Evolutionary conservation across 805 yeast genomes (phyloP), one percentile per base, ranked within the genome.

Genomic region (Lachancea sp.): DNA sequence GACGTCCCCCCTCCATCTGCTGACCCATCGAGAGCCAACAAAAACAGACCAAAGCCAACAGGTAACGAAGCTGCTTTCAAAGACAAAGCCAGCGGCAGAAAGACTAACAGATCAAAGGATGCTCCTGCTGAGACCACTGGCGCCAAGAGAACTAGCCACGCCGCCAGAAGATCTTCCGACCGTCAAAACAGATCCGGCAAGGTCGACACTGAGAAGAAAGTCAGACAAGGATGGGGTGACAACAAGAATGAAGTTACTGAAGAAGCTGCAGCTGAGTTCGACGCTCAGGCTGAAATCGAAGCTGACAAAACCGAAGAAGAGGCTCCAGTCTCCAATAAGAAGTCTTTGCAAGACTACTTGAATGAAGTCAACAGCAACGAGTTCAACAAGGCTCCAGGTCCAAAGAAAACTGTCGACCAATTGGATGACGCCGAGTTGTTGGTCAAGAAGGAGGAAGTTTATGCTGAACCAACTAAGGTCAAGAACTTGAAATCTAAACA

Each of bases 21-120:
- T 50, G 82, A 80, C 72, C 80, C 86, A 64, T 68, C 85, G 55
- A 80, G 72, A 67, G 87, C 94, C 53, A 81, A 75, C 69, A 78
- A 81, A 67, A 71, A 69, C 71, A 76, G 76, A 68, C 72, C 80
- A 60, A 74, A 74, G 65, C 71, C 81, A 43, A 69, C 86, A 55
- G 95, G 92, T 67, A 88, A 86, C 74, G 95, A 87, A 61, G 95
- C 87, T 56, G 95, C 94, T 49, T 69, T 80, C 66, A 80, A 71
- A 67, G 78, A 70, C 75, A 80, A 77, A 72, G 62, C 68, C 62
- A 78, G 81, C 66, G 92, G 92, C 75, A 75, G 77, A 54, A 47
- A 63, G 47, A 75, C 75, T 67, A 68, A 75, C 72, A 67, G 64
- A 51, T 61, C 71, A 47, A 67, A 61, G 52, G 64, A 65, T 36